Evolutionary conservation across 345 rosid genomes (phyloP).

Genomic region (Camelina hispida): DNA sequence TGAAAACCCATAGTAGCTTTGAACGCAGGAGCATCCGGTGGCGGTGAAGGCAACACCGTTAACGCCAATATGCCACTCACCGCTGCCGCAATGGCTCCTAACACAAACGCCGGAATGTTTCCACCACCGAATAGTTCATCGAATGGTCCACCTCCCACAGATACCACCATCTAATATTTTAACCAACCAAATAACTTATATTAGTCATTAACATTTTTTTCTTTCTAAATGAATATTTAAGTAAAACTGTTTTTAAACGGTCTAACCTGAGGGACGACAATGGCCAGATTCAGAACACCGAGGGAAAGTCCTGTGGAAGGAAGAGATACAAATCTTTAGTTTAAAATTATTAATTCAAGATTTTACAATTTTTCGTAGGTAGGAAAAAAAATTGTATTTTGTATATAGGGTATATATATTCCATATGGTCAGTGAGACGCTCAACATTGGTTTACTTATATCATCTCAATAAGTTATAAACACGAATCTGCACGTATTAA

Average conservation of each 20-base stretch:
- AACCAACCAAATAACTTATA: not conserved
- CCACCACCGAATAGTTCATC: constrained; percentile 85
- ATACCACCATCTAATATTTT: constrained; percentile 68
- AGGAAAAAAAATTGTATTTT: not conserved
- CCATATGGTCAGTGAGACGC: not conserved
- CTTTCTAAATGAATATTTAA: not conserved
- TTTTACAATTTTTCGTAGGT: constrained; percentile 6
- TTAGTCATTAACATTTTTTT: not conserved
- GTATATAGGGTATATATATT: constrained; percentile 25
- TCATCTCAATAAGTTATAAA: constrained; percentile 32
- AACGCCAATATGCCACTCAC: constrained; percentile 64
- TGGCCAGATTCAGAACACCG: constrained; percentile 45
- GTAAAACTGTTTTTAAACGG: constrained; percentile 5
- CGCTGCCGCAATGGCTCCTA: constrained; percentile 71
- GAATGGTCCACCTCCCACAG: constrained; percentile 69
- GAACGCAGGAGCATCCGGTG: constrained; percentile 51
- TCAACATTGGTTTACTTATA: constrained; percentile 20
- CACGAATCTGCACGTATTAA: constrained; percentile 24
- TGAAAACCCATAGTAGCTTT: constrained; percentile 50
- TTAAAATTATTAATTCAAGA: not conserved
- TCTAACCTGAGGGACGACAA: constrained; percentile 47
- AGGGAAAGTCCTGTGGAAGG: constrained; percentile 40
- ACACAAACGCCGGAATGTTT: constrained; percentile 74
- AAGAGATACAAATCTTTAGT: constrained; percentile 5
- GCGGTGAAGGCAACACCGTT: constrained; percentile 73